Evolutionary conservation across 176 grass and related monocot species (phyloP), one percentile per base, ranked within the genome.

Genomic region (Thinopyrum elongatum): DNA sequence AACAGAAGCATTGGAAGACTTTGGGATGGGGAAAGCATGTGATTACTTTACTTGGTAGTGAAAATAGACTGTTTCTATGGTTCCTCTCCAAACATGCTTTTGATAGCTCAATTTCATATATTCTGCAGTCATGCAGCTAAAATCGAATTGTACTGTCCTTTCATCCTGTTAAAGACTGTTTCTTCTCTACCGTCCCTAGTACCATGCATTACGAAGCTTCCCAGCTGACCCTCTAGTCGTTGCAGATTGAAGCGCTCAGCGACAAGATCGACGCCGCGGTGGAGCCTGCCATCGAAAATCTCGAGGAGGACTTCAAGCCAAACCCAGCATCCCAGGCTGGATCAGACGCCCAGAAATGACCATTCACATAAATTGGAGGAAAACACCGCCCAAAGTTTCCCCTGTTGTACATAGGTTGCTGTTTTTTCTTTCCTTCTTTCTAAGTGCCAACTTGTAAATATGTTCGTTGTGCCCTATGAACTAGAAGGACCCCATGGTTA

Each of bases 221-320:
- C 65, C 59, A 3, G 44, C 26, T 51, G 42, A 51, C 26, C 25
- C 28, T 17, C 35, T 21, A 36, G 36, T 25, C 4, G 3, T 51
- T 70, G 25, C 79, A 95, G 90, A 90, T 92, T 60, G 93, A 92
- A 82, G 46, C 58, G 7, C 34, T 90, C 62, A 74, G 87, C 14
- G 83, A 82, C 11, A 51, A 87, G 80, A 85, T 92, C 0, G 88
- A 92, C 17, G 65, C 86, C 0, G 41, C 84, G 4, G 78, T 90
- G 47, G 88, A 95, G 66, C 88, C 90, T 84, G 73, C 89, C 65
- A 92, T 95, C 78, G 58, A 90, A 59, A 59, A 84, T 10, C 73
- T 90, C 2, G 83, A 85, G 71, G 84, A 90, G 55, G 80, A 95
- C 53, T 88, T 92, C 74, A 78, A 87, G 78, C 58, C 72, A 74